Conservation (phyloP, 2,329 filamentous ascomycete species). For the Magnaporthiopsis rhizophila region DNA sequence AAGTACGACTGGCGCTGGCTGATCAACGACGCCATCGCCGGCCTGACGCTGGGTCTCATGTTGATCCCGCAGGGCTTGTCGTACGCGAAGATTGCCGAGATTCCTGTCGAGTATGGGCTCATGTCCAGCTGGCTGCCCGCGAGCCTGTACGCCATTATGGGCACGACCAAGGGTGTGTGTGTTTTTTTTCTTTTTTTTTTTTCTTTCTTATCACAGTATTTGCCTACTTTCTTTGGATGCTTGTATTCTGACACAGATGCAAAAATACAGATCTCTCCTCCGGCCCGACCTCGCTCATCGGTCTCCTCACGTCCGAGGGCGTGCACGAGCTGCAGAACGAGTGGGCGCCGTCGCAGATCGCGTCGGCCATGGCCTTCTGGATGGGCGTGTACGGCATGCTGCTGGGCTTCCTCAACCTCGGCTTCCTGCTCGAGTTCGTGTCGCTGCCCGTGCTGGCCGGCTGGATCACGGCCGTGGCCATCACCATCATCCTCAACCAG, state of each 20-base stretch:
- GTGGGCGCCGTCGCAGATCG: constrained; percentile 46
- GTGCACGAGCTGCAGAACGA: constrained; percentile 43
- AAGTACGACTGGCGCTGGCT: constrained; percentile 54
- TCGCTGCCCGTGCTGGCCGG: constrained; percentile 56
- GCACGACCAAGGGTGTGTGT: constrained; percentile 48
- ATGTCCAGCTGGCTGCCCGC: constrained; percentile 53
- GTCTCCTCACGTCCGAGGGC: constrained; percentile 54
- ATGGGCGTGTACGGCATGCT: constrained; percentile 53
- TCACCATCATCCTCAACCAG: constrained; percentile 59
- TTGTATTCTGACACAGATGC: not conserved
- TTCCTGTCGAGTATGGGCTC: constrained; percentile 52
- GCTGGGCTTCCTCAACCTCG: constrained; percentile 53
- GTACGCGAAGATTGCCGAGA: constrained; percentile 54
- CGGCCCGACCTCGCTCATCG: constrained; percentile 57
- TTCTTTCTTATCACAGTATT: no score
- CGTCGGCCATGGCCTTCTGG: constrained; percentile 54
- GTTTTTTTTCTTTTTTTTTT: no score
- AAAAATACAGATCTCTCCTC: constrained; percentile 44
- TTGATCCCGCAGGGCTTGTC: constrained; percentile 55
- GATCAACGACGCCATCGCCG: constrained; percentile 52
- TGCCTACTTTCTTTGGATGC: not conserved
- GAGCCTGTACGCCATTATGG: constrained; percentile 50
- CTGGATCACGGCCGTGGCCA: constrained; percentile 58
- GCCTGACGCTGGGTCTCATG: constrained; percentile 51
- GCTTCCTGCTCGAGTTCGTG: constrained; percentile 59